Conservation (phyloP, 306 rosid species). For the Sesbania bispinosa region DNA sequence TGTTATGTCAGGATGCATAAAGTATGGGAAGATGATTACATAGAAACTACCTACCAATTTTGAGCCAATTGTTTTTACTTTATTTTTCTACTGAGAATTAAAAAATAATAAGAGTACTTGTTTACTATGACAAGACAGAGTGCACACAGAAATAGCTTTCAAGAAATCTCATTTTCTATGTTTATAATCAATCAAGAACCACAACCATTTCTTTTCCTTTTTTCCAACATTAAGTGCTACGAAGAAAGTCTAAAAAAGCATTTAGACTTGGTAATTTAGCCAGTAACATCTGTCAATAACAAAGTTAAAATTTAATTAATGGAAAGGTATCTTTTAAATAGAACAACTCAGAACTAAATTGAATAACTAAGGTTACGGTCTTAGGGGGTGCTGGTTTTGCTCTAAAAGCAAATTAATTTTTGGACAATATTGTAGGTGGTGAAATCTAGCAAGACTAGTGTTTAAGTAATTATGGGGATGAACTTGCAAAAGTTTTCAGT, state of each 20-base stretch:
- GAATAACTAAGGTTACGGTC: background rate
- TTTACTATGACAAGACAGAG: background rate
- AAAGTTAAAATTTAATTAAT: background rate
- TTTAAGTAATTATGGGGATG: background rate
- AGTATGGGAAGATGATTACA: background rate
- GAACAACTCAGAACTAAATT: background rate
- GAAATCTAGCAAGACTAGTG: background rate
- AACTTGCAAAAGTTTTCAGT: background rate
- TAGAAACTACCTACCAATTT: background rate
- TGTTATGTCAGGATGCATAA: background rate
- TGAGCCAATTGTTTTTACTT: background rate
- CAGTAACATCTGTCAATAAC: background rate
- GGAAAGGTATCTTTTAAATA: background rate
- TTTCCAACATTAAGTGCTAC: background rate
- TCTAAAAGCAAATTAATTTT: background rate
- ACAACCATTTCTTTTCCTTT: background rate
- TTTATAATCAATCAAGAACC: background rate
- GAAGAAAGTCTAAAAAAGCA: background rate
- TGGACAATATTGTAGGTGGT: background rate
- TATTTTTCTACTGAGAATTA: background rate
- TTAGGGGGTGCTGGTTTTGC: background rate
- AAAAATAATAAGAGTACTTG: background rate
- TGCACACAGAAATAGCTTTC: background rate
- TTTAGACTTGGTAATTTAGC: background rate
- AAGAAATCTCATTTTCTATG: background rate